Percentiles rank a stretch among this genome's conserved stretches.
Conservation (phyloP, 2,329 filamentous ascomycete species). For the Hirsutella minnesotensis region DNA sequence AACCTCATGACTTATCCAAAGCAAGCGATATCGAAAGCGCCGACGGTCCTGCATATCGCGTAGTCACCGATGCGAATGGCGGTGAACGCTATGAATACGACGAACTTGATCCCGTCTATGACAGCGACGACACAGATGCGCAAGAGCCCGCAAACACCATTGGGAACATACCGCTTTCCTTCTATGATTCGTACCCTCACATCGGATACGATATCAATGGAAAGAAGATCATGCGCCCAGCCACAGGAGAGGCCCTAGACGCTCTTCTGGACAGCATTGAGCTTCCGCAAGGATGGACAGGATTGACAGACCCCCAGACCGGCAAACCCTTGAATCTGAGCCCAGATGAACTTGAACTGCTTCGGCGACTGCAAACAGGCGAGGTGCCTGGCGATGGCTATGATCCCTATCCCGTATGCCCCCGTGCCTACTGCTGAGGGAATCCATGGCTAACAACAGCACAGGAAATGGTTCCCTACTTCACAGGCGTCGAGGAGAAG, state of each 20-base stretch:
- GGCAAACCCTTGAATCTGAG: constrained; percentile 85
- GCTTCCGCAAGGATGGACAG: constrained; percentile 93
- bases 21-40: neutral
- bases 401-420: constrained; percentile 72
- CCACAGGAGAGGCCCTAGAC: constrained; percentile 86
- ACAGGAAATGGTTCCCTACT: constrained; percentile 81
- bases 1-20: constrained; percentile 8
- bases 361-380: constrained; percentile 80
- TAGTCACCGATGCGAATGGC: constrained; percentile 77
- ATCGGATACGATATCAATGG: constrained; percentile 99
- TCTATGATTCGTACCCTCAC: constrained; percentile 96
- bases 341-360: constrained; percentile 76
- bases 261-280: constrained; percentile 93
- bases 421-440: neutral
- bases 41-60: constrained; percentile 18
- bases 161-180: constrained; percentile 83
- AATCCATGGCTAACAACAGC: neutral
- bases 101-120: constrained; percentile 89
- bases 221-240: constrained; percentile 93
- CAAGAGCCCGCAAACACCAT: constrained; percentile 79
- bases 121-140: constrained; percentile 87
- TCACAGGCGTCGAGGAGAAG: constrained; percentile 77
- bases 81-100: constrained; percentile 83
- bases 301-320: constrained; percentile 83
- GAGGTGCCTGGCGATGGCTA: constrained; percentile 81